Evolutionary conservation across 2,329 filamentous ascomycete species (phyloP), one percentile per base, ranked within the genome.

Genomic region (Bisporella sp.): DNA sequence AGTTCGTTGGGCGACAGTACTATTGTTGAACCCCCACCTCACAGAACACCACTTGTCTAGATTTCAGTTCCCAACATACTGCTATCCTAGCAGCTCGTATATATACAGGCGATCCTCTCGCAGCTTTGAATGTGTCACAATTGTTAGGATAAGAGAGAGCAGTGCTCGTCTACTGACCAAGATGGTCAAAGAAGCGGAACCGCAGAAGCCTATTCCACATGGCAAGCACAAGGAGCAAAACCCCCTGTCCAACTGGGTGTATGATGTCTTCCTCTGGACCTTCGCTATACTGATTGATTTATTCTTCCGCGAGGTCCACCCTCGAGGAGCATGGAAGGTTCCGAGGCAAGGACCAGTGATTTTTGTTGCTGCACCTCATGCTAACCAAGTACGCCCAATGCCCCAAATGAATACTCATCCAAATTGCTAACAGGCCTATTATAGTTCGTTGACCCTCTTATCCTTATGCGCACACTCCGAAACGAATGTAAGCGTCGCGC

Each of bases 301-400:
- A 59, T 99, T 99, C 80, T 99, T 99, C 75, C 85, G 93, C 60
- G 93, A 99, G 71, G 89, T 99, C 12, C 91, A 97, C 66, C 93
- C 93, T 9, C 81, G 93, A 57, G 90, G 90, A 59, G 89, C 91
- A 56, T 99, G 93, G 90, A 92, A 91, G 69, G 87, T 99, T 42
- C 93, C 93, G 42, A 83, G 86, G 62, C 79, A 82, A 56, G 93
- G 91, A 0, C 91, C 93, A 1, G 81, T 99, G 56, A 88, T 99
- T 53, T 93, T 99, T 64, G 93, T 99, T 59, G 93, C 91, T 42
- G 93, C 92, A 49, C 93, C 93, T 58, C 93, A 99, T 75, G 92
- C 92, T 53, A 99, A 99, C 68, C 89, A 93, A 79, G 86, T 89
- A 71, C 53, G 76, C 69, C 29, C 7, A 42, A 44, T 29, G 28